These are phyloP conservation scores for Sugiyamaella lignohabitans DNA, from an alignment of 805 yeast genomes.

Conservation along the genomic window DNA sequence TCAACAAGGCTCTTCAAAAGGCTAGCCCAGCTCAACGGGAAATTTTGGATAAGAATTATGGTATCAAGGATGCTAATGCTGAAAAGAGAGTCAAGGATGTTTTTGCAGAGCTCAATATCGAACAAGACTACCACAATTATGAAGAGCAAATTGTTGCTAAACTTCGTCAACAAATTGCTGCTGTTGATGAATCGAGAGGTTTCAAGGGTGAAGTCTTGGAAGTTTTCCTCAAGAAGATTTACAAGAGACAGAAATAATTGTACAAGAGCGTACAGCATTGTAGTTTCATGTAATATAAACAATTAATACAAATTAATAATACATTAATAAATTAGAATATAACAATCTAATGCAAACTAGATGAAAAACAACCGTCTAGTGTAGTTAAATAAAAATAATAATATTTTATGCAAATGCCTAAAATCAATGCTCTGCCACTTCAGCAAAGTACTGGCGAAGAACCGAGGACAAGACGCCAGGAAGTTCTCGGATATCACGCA, in stretches of 20 bases:
- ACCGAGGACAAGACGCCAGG: slow-evolving; percentile 89
- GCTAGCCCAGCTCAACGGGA: slow-evolving; percentile 76
- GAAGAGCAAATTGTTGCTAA: slow-evolving; percentile 72
- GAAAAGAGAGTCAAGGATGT: slow-evolving; percentile 69
- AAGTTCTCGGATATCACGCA: slow-evolving; percentile 76
- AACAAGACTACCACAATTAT: slow-evolving; percentile 63
- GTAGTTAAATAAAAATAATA: slow-evolving; percentile 1
- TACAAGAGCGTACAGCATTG: too few relatives aligned
- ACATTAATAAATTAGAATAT: slow-evolving; percentile 1
- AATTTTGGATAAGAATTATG: slow-evolving; percentile 81
- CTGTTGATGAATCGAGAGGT: slow-evolving; percentile 86
- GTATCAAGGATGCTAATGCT: slow-evolving; percentile 62
- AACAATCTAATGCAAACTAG: neutral
- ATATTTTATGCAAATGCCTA: too few relatives aligned
- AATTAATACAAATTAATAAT: neutral
- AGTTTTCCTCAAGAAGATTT: slow-evolving; percentile 80
- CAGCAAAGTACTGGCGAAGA: slow-evolving; percentile 85
- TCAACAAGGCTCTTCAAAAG: slow-evolving; percentile 82
- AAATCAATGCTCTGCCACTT: slow-evolving; percentile 43
- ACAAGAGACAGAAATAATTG: slow-evolving; percentile 79
- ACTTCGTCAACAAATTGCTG: slow-evolving; percentile 56
- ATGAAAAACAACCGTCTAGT: neutral
- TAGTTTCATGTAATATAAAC: neutral
- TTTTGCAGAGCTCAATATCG: slow-evolving; percentile 68
- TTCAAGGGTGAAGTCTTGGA: slow-evolving; percentile 82